These are phyloP conservation scores for Hordeum pubiflorum DNA, from an alignment of 202 grass and related monocot genomes.

Conservation along the genomic window DNA sequence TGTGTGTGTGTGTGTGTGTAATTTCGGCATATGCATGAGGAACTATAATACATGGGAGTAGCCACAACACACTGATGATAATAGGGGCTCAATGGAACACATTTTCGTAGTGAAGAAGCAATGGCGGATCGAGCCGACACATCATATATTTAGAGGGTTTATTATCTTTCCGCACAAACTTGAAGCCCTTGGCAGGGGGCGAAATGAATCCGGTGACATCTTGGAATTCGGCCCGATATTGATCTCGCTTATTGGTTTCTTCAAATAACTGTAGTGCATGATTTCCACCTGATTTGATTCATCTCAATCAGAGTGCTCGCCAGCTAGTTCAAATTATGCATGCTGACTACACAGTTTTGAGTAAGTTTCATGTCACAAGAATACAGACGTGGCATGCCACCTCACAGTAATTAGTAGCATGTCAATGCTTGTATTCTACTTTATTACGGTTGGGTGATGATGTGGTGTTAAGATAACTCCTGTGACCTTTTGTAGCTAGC, in stretches of 20 bases:
- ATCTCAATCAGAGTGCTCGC: constrained; percentile 3
- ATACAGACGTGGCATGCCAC: constrained; percentile 24
- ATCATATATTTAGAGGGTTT: background rate
- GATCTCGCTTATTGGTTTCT: background rate
- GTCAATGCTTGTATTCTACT: constrained; percentile 23
- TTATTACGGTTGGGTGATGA: constrained; percentile 27
- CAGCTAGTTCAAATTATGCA: constrained; percentile 19
- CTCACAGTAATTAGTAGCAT: background rate
- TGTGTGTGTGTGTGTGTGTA: too few species aligned
- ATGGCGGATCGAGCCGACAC: background rate
- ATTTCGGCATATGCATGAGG: background rate
- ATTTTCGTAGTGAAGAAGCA: background rate
- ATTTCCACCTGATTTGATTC: constrained; percentile 10
- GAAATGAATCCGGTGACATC: background rate
- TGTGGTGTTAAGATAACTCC: constrained; percentile 28
- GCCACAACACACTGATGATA: background rate
- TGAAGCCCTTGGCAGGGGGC: background rate
- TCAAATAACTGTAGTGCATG: background rate
- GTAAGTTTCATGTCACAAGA: background rate
- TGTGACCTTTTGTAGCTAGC: background rate
- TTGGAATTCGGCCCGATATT: background rate
- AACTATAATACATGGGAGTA: background rate
- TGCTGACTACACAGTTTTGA: background rate
- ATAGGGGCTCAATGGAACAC: background rate
- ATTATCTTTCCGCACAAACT: background rate